Percentiles rank a stretch among this genome's conserved stretches.
These are phyloP conservation scores for Claviceps fusiformis DNA, from an alignment of 2,329 filamentous ascomycete species.

Conservation along the genomic window DNA sequence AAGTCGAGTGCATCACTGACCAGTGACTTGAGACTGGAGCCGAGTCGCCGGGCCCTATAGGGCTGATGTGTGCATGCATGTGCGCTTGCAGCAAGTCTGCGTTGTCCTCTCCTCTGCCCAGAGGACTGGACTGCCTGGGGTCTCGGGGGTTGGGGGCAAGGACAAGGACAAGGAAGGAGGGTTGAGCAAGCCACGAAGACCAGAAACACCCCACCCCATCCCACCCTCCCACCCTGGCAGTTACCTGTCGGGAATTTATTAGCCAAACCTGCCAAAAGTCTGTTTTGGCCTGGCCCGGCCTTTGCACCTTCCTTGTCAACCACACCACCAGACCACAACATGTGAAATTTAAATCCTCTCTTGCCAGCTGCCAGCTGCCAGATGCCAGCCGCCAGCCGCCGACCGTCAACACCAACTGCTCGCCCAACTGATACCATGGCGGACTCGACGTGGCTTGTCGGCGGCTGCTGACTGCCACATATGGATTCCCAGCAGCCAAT, in stretches of 20 bases:
- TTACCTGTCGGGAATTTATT: background rate
- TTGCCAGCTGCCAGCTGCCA: background rate
- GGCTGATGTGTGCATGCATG: background rate
- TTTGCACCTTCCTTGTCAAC: background rate
- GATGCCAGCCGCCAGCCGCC: background rate
- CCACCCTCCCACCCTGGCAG: background rate
- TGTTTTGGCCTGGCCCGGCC: background rate
- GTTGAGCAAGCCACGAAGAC: background rate
- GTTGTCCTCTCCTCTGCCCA: background rate
- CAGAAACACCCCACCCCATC: too few relatives aligned
- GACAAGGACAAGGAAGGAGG: background rate
- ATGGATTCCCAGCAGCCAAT: background rate
- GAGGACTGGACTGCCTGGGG: background rate
- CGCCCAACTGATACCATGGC: background rate
- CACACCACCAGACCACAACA: background rate
- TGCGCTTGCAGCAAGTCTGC: background rate
- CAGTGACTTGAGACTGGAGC: too few relatives aligned
- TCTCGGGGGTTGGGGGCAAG: background rate
- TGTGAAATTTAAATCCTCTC: background rate
- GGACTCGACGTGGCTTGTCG: slow-evolving; percentile 1
- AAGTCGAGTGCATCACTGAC: too few relatives aligned
- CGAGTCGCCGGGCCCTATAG: background rate
- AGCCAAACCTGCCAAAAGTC: background rate
- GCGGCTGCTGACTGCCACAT: slow-evolving; percentile 1
- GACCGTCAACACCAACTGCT: background rate